Conservation (phyloP, 1,284 basidiomycete genomes). For the Rhizoctonia solani region DNA sequence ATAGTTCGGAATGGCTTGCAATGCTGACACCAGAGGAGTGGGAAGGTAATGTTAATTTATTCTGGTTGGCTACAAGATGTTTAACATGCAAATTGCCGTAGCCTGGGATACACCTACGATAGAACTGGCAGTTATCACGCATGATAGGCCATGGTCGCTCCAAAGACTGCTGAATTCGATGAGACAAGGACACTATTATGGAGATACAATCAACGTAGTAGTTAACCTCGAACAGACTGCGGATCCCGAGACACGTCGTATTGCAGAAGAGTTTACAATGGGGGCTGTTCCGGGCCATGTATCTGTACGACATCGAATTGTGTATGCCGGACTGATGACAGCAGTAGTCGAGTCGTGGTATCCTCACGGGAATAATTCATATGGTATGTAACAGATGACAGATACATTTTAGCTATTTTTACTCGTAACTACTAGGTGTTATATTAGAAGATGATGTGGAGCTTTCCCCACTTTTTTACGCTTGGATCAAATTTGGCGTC, state of each 20-base stretch:
- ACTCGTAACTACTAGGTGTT: slow-evolving; percentile 45
- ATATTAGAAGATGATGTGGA: slow-evolving; percentile 84
- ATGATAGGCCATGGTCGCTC: slow-evolving; percentile 73
- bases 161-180: slow-evolving; percentile 67
- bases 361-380: slow-evolving; percentile 68
- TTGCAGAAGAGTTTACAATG: slow-evolving; percentile 59
- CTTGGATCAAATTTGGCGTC: slow-evolving; percentile 76
- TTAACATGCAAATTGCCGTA: slow-evolving; percentile 43
- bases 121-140: slow-evolving; percentile 74
- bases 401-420: neutral
- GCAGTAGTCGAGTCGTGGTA: slow-evolving; percentile 88
- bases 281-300: slow-evolving; percentile 56
- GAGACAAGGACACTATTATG: slow-evolving; percentile 63
- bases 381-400: slow-evolving; percentile 51
- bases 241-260: slow-evolving; percentile 60
- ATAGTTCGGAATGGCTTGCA: slow-evolving; percentile 66
- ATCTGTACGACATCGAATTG: slow-evolving; percentile 67
- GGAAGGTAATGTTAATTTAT: slow-evolving; percentile 52
- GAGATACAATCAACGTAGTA: slow-evolving; percentile 63
- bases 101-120: slow-evolving; percentile 73
- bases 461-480: slow-evolving; percentile 78
- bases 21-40: slow-evolving; percentile 59
- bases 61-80: neutral
- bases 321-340: slow-evolving; percentile 74
- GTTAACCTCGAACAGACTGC: slow-evolving; percentile 77